These are phyloP conservation scores for Tribonema minus DNA, from an alignment of 108 stramenopile genomes.

Conservation along the genomic window DNA sequence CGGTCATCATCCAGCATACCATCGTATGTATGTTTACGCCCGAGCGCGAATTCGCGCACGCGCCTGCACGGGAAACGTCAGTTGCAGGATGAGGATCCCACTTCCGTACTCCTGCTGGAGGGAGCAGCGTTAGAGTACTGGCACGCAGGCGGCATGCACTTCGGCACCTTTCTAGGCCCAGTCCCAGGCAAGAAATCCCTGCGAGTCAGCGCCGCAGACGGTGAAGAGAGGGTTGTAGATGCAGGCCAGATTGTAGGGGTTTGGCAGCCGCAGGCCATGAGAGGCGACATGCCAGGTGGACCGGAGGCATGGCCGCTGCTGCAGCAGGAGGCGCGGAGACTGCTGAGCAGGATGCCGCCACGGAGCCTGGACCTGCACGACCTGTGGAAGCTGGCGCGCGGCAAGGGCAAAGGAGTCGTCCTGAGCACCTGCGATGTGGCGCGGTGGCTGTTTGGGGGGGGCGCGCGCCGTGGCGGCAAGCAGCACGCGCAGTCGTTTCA, in stretches of 20 bases:
- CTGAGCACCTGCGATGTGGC: conserved; percentile 19
- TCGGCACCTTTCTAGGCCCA: conserved; percentile 16
- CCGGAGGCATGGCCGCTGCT: neutral
- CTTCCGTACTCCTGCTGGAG: neutral
- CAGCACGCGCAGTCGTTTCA: conserved; percentile 4
- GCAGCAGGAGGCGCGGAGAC: neutral
- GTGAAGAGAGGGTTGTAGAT: neutral
- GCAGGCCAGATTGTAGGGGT: conserved; percentile 15
- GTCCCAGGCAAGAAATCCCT: conserved; percentile 13
- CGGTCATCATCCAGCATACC: no score
- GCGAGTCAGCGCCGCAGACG: neutral
- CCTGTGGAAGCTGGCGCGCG: conserved; percentile 28
- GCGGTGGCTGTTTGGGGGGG: conserved; percentile 19
- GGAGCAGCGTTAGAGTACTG: conserved; percentile 29
- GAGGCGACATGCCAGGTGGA: neutral
- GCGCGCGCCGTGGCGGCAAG: neutral
- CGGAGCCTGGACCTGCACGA: conserved; percentile 9
- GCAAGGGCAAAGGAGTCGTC: conserved; percentile 19
- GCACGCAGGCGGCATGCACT: conserved; percentile 13
- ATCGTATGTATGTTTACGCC: no score
- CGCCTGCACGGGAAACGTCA: no score
- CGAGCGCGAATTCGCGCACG: no score
- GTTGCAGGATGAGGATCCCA: no score
- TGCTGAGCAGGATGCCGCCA: conserved; percentile 13
- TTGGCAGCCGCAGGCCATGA: conserved; percentile 6